phyloP scores from a whole-genome alignment of 768 basidiomycete genomes.

The Xanthoconium stramineum region DNA sequence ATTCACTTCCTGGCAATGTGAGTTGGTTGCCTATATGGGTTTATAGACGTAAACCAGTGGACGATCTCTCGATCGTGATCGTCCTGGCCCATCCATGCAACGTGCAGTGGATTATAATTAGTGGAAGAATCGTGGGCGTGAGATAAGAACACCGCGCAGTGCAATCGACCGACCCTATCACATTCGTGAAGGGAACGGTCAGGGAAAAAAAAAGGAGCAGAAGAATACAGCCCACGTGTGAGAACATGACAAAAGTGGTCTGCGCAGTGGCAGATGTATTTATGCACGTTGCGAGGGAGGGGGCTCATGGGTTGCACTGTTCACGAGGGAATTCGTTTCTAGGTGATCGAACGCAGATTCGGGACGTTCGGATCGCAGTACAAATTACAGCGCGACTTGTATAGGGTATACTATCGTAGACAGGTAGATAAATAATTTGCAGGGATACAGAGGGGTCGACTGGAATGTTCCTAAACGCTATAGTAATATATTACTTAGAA shows the following conservation, averaged over 20 bases:
- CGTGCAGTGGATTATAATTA: neutral
- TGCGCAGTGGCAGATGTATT: neutral
- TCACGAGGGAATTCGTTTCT: slow-evolving; percentile 1
- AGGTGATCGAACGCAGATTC: neutral
- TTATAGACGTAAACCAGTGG: slow-evolving; percentile 3
- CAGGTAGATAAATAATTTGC: slow-evolving; percentile 22
- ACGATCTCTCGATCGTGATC: slow-evolving; percentile 22
- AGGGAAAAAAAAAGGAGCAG: neutral
- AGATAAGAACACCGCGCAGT: neutral
- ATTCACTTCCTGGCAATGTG: neutral
- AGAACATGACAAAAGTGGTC: neutral
- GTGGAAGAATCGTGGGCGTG: neutral
- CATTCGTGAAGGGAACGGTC: neutral
- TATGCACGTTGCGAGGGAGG: slow-evolving; percentile 1
- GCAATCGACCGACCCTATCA: neutral
- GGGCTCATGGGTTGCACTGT: neutral
- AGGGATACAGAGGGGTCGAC: slow-evolving; percentile 24
- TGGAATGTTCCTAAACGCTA: slow-evolving; percentile 17
- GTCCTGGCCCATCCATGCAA: neutral
- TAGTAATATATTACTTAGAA: slow-evolving; percentile 13
- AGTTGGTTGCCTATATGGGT: slow-evolving; percentile 1
- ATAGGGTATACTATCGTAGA: slow-evolving; percentile 15
- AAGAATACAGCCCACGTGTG: neutral
- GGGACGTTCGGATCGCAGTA: slow-evolving; percentile 14
- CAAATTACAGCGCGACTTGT: slow-evolving; percentile 7